Evolutionary conservation across 1,139 yeast species (phyloP).

Genomic region (Kazachstania sp.): DNA sequence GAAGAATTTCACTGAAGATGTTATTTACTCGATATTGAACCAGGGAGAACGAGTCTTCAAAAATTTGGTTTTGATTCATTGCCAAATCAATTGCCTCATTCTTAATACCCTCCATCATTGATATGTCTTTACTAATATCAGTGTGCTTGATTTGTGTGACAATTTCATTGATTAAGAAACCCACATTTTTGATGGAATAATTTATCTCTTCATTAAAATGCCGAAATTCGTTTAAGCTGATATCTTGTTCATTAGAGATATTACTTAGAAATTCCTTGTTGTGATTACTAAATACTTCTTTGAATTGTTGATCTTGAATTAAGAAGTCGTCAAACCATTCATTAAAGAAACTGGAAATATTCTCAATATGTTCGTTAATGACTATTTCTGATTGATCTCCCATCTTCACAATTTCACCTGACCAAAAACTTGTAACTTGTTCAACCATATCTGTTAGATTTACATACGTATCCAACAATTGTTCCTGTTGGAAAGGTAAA

Average conservation of each 20-base stretch:
- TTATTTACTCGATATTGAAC: background rate
- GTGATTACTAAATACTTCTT: background rate
- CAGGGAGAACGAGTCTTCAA: background rate
- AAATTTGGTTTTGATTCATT: background rate
- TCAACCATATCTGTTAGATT: conserved; percentile 38
- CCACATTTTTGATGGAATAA: background rate
- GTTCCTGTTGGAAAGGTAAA: conserved; percentile 46
- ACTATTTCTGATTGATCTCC: conserved; percentile 6
- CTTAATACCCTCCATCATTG: background rate
- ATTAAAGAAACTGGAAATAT: conserved; percentile 2
- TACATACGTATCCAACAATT: conserved; percentile 38
- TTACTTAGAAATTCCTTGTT: background rate
- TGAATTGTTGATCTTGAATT: conserved; percentile 1
- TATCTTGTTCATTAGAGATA: background rate
- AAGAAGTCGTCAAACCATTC: conserved; percentile 1
- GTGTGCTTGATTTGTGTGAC: background rate
- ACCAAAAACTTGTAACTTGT: conserved; percentile 18
- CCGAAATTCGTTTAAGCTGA: background rate
- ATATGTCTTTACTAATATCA: background rate
- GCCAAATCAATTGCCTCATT: conserved; percentile 1
- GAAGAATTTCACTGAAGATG: background rate
- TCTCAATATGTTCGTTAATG: background rate
- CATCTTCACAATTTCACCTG: conserved; percentile 4
- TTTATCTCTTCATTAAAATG: background rate
- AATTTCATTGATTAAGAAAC: background rate